A percentile compares a stretch with the other conserved stretches of the same genome.
Evolutionary conservation across 352 stramenopile species (phyloP).

Genomic region (Phytophthora chlamydospora): DNA sequence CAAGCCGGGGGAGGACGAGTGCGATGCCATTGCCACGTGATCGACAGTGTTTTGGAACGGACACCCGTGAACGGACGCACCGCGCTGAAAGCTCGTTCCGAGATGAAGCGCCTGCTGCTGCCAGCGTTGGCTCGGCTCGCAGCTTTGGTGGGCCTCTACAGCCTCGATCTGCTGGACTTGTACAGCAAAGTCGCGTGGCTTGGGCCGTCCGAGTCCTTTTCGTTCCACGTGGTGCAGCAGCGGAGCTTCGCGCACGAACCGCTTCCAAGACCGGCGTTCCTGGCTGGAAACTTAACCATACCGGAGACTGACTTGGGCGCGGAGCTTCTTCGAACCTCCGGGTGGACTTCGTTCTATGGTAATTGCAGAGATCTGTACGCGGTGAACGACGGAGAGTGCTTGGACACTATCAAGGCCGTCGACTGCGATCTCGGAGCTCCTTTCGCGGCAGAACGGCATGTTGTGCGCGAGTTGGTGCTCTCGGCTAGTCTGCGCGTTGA

Average conservation of each 20-base stretch:
- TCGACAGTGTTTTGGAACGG: conserved; percentile 5
- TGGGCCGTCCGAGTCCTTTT: conserved; percentile 42
- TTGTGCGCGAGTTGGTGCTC: conserved; percentile 44
- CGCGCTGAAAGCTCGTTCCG: neutral
- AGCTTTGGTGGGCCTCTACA: conserved; percentile 34
- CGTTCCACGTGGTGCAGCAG: conserved; percentile 35
- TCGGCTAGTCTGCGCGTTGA: conserved; percentile 51
- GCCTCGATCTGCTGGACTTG: conserved; percentile 43
- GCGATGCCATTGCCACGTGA: too few species aligned
- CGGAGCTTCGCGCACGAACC: conserved; percentile 24
- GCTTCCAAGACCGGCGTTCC: conserved; percentile 22
- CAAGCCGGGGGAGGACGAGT: neutral
- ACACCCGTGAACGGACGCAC: conserved; percentile 10
- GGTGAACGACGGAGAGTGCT: conserved; percentile 22
- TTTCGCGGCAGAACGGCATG: conserved; percentile 10
- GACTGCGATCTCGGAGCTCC: conserved; percentile 30
- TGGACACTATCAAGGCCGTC: conserved; percentile 37
- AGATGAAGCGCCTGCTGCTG: conserved; percentile 6
- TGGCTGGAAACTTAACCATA: conserved; percentile 5
- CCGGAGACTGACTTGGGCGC: conserved; percentile 14
- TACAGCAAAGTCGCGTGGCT: conserved; percentile 46
- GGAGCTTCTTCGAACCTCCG: conserved; percentile 26
- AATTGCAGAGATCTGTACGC: conserved; percentile 40
- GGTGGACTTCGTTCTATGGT: conserved; percentile 45
- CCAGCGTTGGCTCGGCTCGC: conserved; percentile 19